phyloP scores from a whole-genome alignment of 345 rosid genomes.

The Eucalyptus cladocalyx region DNA sequence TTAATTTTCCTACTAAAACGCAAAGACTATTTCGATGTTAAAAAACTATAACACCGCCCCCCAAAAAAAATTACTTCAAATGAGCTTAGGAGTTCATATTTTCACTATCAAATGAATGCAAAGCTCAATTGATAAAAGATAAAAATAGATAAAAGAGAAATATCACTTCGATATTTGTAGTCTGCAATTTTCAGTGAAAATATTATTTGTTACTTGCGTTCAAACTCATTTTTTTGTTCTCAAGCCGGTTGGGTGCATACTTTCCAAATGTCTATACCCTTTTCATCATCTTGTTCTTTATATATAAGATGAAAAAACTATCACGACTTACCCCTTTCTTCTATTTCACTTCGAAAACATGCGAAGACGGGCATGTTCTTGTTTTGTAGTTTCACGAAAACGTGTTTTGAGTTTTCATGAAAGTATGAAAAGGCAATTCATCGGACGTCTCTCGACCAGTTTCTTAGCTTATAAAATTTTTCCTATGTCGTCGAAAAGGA shows the following conservation, averaged over 20 bases:
- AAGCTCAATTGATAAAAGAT: background rate
- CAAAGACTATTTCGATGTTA: background rate
- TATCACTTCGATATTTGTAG: background rate
- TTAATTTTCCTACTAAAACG: background rate
- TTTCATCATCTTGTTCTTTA: background rate
- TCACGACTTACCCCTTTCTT: background rate
- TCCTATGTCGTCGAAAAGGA: background rate
- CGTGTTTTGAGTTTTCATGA: background rate
- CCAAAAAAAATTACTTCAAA: background rate
- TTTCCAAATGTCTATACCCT: background rate
- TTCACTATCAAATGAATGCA: background rate
- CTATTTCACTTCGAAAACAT: background rate
- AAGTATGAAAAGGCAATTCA: background rate
- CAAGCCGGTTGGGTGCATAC: background rate
- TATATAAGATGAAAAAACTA: background rate
- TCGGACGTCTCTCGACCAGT: background rate
- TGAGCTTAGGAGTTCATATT: background rate
- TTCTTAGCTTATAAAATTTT: background rate
- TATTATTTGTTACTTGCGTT: background rate
- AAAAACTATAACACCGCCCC: background rate
- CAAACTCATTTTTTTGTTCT: background rate
- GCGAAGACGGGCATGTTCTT: background rate
- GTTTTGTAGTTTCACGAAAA: background rate
- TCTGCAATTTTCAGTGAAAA: background rate
- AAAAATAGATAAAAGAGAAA: background rate